Percentiles rank a stretch among this genome's conserved stretches.
phyloP scores from a whole-genome alignment of 768 basidiomycete species.

The Podaxis sp. region DNA sequence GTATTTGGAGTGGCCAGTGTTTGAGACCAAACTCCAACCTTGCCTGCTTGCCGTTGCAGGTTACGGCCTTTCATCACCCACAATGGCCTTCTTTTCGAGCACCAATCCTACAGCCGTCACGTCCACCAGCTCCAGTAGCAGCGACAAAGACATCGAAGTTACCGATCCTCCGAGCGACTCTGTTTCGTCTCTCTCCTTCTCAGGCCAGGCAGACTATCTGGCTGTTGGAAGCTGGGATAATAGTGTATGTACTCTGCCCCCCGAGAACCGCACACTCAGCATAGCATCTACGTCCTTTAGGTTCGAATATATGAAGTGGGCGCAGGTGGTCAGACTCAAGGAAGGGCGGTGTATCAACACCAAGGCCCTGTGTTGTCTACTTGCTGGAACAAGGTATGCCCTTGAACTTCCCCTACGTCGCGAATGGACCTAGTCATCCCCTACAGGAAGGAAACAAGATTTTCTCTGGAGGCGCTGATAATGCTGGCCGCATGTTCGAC shows the following conservation, averaged over 20 bases:
- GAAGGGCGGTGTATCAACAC: constrained; percentile 88
- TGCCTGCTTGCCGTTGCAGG: not conserved
- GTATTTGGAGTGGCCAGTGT: not conserved
- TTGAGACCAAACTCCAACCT: constrained; percentile 8
- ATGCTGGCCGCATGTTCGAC: constrained; percentile 92
- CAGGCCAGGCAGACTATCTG: constrained; percentile 80
- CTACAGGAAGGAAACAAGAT: constrained; percentile 83
- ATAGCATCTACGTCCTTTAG: constrained; percentile 34
- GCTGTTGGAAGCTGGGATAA: constrained; percentile 96
- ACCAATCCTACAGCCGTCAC: constrained; percentile 24
- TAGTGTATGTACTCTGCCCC: constrained; percentile 50
- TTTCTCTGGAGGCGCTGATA: constrained; percentile 92
- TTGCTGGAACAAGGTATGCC: constrained; percentile 84
- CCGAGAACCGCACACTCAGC: constrained; percentile 5
- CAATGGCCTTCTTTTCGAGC: constrained; percentile 39
- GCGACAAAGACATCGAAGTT: constrained; percentile 80
- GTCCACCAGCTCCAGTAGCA: constrained; percentile 31
- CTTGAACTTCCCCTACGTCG: not conserved
- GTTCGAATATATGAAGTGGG: constrained; percentile 92
- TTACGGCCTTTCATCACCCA: constrained; percentile 17
- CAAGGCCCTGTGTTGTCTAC: constrained; percentile 86
- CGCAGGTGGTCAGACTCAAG: constrained; percentile 72
- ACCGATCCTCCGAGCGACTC: constrained; percentile 80
- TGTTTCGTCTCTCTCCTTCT: constrained; percentile 82
- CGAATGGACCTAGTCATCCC: constrained; percentile 7